Percentiles rank a stretch among this genome's conserved stretches.
These are phyloP conservation scores for Camellia sinensis DNA, from an alignment of 148 eudicot genomes.

Conservation along the genomic window DNA sequence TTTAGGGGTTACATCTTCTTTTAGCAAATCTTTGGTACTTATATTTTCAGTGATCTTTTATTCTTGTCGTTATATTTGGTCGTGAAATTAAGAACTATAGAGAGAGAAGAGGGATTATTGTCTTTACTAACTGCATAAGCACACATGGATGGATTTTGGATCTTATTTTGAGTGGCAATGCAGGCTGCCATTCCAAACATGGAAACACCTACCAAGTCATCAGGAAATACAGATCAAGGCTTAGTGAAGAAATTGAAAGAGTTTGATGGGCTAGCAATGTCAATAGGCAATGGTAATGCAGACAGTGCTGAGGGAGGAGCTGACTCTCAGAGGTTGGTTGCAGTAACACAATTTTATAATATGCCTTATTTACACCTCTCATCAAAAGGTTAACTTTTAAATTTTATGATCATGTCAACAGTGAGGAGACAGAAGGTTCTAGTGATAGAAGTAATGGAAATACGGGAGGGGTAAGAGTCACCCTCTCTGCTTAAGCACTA, in stretches of 20 bases:
- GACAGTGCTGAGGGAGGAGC: slow-evolving; percentile 55
- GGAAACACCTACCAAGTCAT: slow-evolving; percentile 70
- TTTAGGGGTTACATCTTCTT: not conserved
- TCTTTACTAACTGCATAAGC: not conserved
- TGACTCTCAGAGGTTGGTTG: slow-evolving; percentile 62
- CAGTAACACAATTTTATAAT: not conserved
- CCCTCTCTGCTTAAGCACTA: not conserved
- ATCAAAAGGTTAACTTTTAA: not conserved
- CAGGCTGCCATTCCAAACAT: slow-evolving; percentile 64
- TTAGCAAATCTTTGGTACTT: not conserved
- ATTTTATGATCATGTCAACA: slow-evolving; percentile 29
- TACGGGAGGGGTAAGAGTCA: slow-evolving; percentile 55
- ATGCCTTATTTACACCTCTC: not conserved
- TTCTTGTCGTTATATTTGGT: not conserved
- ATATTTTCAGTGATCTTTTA: not conserved
- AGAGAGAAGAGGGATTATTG: not conserved
- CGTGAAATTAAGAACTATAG: not conserved
- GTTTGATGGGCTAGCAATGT: slow-evolving; percentile 89
- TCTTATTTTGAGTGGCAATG: slow-evolving; percentile 9
- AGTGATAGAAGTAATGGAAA: slow-evolving; percentile 83
- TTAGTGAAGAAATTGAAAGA: slow-evolving; percentile 70
- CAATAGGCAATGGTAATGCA: slow-evolving; percentile 64
- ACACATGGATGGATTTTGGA: slow-evolving; percentile 5
- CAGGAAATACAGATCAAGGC: slow-evolving; percentile 58
- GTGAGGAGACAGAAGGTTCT: slow-evolving; percentile 82